These are phyloP conservation scores for Persicaria maculosa DNA, from an alignment of 148 eudicot species.

Conservation along the genomic window DNA sequence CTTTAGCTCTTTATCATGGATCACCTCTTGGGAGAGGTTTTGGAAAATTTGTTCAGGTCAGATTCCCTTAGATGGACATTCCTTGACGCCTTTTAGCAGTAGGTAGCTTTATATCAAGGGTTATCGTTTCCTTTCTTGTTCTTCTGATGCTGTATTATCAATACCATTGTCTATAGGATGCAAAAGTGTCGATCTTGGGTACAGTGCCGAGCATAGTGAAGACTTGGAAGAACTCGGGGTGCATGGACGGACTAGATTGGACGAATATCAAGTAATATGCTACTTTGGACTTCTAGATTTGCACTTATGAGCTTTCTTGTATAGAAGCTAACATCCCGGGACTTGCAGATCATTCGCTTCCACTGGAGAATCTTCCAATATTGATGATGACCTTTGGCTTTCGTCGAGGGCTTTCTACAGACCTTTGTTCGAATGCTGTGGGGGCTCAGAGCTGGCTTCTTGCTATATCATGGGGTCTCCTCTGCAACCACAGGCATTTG, in stretches of 20 bases:
- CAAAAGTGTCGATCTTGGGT: constrained; percentile 69
- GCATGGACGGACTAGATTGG: constrained; percentile 94
- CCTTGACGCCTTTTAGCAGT: too few relatives aligned
- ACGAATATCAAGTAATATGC: constrained; percentile 53
- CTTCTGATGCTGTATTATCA: not conserved
- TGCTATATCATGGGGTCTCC: constrained; percentile 56
- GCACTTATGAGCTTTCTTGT: not conserved
- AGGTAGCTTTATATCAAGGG: not conserved
- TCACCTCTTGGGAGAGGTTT: constrained; percentile 86
- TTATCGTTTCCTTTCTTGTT: not conserved
- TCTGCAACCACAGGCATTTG: constrained; percentile 93
- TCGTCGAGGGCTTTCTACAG: constrained; percentile 76
- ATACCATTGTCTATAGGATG: constrained; percentile 48
- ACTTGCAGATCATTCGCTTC: constrained; percentile 58
- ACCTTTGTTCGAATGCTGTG: constrained; percentile 83
- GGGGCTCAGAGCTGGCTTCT: constrained; percentile 91
- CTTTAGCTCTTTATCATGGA: constrained; percentile 95
- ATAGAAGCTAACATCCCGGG: not conserved
- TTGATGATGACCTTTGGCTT: constrained; percentile 98
- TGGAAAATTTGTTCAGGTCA: constrained; percentile 91
- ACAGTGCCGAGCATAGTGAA: constrained; percentile 96
- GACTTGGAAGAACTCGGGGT: constrained; percentile 73
- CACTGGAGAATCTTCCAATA: constrained; percentile 85
- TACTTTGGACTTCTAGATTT: not conserved
- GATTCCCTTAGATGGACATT: not conserved